A percentile compares a stretch with the other conserved stretches of the same genome.
These are phyloP conservation scores for Ceratobasidium sp. DNA, from an alignment of 1,284 basidiomycete species.

Conservation along the genomic window DNA sequence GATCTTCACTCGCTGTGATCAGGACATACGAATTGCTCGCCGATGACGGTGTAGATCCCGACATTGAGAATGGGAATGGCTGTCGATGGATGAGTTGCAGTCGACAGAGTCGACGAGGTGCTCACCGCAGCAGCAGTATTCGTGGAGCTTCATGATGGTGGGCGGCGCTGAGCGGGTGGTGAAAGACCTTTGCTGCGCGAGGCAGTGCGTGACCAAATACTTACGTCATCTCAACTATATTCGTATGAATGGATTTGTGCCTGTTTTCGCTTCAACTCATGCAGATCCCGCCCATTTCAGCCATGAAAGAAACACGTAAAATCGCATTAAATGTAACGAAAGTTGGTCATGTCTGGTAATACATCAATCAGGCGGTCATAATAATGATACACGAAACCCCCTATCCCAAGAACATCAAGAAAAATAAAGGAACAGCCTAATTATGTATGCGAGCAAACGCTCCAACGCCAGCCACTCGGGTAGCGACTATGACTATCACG, in stretches of 20 bases:
- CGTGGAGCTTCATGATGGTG: constrained; percentile 48
- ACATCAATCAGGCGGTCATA: constrained; percentile 34
- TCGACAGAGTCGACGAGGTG: not conserved
- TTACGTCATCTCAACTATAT: constrained; percentile 25
- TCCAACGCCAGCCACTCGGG: constrained; percentile 20
- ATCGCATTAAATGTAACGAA: not conserved
- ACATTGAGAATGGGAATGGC: constrained; percentile 88
- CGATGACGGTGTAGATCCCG: constrained; percentile 84
- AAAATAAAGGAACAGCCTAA: not conserved
- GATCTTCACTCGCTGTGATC: constrained; percentile 14
- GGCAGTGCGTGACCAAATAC: constrained; percentile 20
- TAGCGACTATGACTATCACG: constrained; percentile 31
- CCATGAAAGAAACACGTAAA: not conserved
- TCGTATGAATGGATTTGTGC: constrained; percentile 14
- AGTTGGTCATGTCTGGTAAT: constrained; percentile 21
- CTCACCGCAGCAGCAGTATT: constrained; percentile 51
- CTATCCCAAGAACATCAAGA: constrained; percentile 14
- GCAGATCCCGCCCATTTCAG: not conserved
- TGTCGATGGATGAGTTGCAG: constrained; percentile 56
- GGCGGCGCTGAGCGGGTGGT: constrained; percentile 12
- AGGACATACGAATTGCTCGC: constrained; percentile 73
- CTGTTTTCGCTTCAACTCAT: not conserved
- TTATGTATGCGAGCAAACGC: constrained; percentile 19
- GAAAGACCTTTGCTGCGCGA: constrained; percentile 27
- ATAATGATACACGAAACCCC: constrained; percentile 36